Conservation (phyloP, 805 yeast genomes). For the Debaryomyces prosopidis region DNA sequence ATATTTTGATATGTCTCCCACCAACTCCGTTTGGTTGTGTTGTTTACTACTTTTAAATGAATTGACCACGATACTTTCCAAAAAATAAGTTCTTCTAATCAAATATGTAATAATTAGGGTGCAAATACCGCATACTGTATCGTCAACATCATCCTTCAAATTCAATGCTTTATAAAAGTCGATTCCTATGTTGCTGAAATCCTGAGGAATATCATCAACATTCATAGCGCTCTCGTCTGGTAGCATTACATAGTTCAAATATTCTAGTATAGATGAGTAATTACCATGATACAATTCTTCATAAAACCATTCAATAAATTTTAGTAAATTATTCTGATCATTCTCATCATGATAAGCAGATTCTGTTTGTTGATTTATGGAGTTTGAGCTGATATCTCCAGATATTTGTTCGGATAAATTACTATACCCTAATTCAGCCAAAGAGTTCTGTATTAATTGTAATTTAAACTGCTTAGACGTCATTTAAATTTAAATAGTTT, state of each 20-base stretch:
- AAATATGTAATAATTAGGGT: constrained; percentile 20
- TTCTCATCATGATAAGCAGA: not conserved
- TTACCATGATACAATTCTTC: constrained; percentile 13
- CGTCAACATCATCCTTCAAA: not conserved
- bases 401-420: constrained; percentile 22
- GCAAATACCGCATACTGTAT: not conserved
- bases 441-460: constrained; percentile 29
- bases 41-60: constrained; percentile 7
- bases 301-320: constrained; percentile 17
- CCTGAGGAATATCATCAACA: constrained; percentile 5
- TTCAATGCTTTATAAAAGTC: constrained; percentile 5
- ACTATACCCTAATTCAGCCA: constrained; percentile 30
- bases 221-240: constrained; percentile 6
- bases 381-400: constrained; percentile 5
- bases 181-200: not conserved
- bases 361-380: not conserved
- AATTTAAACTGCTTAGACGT: constrained; percentile 26
- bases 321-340: not conserved
- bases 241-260: constrained; percentile 9
- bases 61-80: constrained; percentile 16
- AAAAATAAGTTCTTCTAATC: constrained; percentile 21
- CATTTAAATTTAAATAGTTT: constrained; percentile 5
- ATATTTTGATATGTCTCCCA: constrained; percentile 6
- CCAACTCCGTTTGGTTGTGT: not conserved
- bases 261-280: constrained; percentile 13